Evolutionary conservation across 148 eudicot genomes (phyloP).

Genomic region (Vaccinium myrtillus): DNA sequence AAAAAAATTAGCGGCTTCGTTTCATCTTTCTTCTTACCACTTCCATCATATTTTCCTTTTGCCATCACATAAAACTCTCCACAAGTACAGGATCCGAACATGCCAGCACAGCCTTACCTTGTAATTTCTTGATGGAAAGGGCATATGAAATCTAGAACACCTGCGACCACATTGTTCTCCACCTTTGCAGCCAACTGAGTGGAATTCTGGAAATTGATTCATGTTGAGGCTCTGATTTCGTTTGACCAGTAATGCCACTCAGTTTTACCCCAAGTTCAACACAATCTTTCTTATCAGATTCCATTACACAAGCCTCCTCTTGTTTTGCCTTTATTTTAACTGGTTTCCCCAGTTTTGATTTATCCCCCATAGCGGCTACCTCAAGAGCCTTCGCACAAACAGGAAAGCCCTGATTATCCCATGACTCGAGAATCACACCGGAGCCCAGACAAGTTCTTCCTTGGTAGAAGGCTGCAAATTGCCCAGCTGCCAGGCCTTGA

Average conservation of each 20-base stretch:
- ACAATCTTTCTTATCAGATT: slow-evolving; percentile 9
- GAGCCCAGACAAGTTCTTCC: slow-evolving; percentile 72
- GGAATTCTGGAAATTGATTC: slow-evolving; percentile 21
- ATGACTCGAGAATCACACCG: slow-evolving; percentile 82
- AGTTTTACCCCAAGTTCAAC: slow-evolving; percentile 4
- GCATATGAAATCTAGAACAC: slow-evolving; percentile 16
- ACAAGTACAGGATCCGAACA: not conserved
- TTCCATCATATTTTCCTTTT: not conserved
- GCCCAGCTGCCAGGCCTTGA: slow-evolving; percentile 98
- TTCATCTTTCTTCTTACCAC: not conserved
- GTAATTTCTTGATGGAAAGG: not conserved
- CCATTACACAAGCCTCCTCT: slow-evolving; percentile 26
- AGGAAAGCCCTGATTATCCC: slow-evolving; percentile 83
- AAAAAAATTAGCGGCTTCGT: not conserved
- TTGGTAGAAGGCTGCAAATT: slow-evolving; percentile 88
- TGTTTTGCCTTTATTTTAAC: slow-evolving; percentile 68
- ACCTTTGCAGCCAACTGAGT: slow-evolving; percentile 33
- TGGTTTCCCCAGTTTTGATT: slow-evolving; percentile 76
- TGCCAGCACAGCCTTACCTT: not conserved
- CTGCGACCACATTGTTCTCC: slow-evolving; percentile 23
- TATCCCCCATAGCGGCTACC: slow-evolving; percentile 51
- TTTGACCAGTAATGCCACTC: not conserved
- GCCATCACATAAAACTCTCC: not conserved
- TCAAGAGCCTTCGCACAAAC: slow-evolving; percentile 77
- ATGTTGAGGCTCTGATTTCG: slow-evolving; percentile 14